Conservation (phyloP, 2,329 filamentous ascomycete species). For the Rhinocladiella similis region DNA sequence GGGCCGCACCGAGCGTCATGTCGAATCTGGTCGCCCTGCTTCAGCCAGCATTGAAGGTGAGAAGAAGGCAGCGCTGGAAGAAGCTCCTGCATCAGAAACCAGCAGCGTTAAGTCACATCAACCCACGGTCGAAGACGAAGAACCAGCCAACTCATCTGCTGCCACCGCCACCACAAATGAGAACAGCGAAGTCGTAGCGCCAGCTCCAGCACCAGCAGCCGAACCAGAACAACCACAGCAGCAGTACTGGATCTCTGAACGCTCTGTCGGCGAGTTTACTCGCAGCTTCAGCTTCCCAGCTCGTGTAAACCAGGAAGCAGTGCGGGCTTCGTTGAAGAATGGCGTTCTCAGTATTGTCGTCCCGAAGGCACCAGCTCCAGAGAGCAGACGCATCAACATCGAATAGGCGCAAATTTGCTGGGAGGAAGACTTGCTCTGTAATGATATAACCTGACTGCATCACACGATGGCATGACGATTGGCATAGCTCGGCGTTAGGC, state of each 20-base stretch:
- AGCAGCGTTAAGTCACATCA: constrained; percentile 34
- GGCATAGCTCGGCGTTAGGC: constrained; percentile 15
- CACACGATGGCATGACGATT: not conserved
- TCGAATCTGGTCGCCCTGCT: constrained; percentile 30
- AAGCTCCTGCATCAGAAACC: constrained; percentile 20
- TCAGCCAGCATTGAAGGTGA: constrained; percentile 20
- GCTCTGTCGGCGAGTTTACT: constrained; percentile 60
- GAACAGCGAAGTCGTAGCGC: constrained; percentile 33
- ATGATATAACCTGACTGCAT: constrained; percentile 6
- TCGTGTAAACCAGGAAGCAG: constrained; percentile 59
- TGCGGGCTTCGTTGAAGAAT: constrained; percentile 62
- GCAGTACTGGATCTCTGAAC: constrained; percentile 62
- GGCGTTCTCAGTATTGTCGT: constrained; percentile 59
- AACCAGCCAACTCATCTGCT: constrained; percentile 27
- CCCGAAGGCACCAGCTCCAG: constrained; percentile 54
- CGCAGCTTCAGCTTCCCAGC: constrained; percentile 60
- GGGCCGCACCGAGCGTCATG: constrained; percentile 43
- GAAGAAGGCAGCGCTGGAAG: constrained; percentile 22
- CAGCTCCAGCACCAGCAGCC: constrained; percentile 30
- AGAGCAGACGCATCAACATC: constrained; percentile 56
- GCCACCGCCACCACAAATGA: constrained; percentile 7
- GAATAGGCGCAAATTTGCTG: constrained; percentile 42
- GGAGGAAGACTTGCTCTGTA: constrained; percentile 3
- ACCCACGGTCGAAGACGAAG: constrained; percentile 49
- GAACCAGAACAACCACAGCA: constrained; percentile 30